Base-by-base conservation (phyloP, 257 asterid species). In the Forsythia suspensa region DNA sequence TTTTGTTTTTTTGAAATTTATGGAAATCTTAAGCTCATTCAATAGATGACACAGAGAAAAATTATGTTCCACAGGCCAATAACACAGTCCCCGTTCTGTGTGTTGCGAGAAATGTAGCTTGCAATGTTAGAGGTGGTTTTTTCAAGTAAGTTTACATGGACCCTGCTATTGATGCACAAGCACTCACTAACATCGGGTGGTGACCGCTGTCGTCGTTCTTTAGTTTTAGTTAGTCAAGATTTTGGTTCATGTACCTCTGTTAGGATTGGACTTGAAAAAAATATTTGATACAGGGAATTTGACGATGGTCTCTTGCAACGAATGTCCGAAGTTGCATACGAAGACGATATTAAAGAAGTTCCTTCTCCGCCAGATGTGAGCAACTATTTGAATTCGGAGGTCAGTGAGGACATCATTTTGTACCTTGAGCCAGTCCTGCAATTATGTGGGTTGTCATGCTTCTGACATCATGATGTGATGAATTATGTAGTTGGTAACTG, bases 101-200 rank as follows among this genome's bases (percentile, higher is more conserved):
- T 82, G 96, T 95, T 81, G 99, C 98, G 34, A 90, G 99, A 84
- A 95, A 95, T 83, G 97, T 95, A 73, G 99, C 99, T 72, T 95
- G 99, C 94, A 93, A 92, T 83, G 96, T 93, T 75, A 88, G 99
- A 83, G 98, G 99, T 77, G 92, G 99, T 79, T 95, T 90, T 77
- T 95, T 93, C 92, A 95, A 95, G 99, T 95, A 95, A 90, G 97
- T 73, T 77, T 40, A 70, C 76, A 16, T 77, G 38, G 46, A 71
- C 15, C 34, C 20, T 16, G 68, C 3, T 29, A 29, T 29, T 63
- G 40, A 29, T 63, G 70, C 70, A 63, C 70, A 8, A 29, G n/a
- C 70, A 20, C 18, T 29, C 7, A 63, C 16, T 9, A 63, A 29
- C 15, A 21, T 63, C 2, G n/a, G 70, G 40, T 11, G 67, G 48